Evolutionary conservation across 306 rosid species (phyloP), one percentile per base, ranked within the genome.

Genomic region (Sophora flavescens): DNA sequence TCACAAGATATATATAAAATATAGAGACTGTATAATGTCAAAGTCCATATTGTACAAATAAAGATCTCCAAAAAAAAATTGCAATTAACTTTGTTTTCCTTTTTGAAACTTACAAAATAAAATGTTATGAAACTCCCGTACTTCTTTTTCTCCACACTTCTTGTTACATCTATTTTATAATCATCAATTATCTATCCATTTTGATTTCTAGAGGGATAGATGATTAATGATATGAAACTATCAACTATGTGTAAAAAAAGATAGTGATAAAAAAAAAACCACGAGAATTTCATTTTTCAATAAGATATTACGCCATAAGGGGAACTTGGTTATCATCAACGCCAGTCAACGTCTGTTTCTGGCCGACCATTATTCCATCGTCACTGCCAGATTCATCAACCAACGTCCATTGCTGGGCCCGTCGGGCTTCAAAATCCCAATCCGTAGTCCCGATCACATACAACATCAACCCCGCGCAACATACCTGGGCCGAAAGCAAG

Each of bases 381-480:
- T 66, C 87, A 10, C 22, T 64, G 1, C 50, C 22, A 9, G 15
- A 42, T 8, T 15, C 53, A n/a, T 36, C 16, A 13, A 14, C 52
- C 6, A 13, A 12, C 15, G 91, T 82, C 45, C 90, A 83, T 66
- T 81, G 16, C 81, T 72, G 88, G 33, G 98, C 92, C 78, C 90
- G 78, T 6, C 70, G 11, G 2, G 96, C 93, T 71, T 95, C 89
- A 3, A 75, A 75, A 17, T 92, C 89, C 98, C 98, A 95, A 65
- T 92, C 89, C 0, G 96, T 95, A 80, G 92, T 89, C 86, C 95
- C 93, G 3, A 95, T 80, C 57, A 74, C 89, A 67, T 86, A 89
- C 81, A 95, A 54, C 98, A 95, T 90, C 0, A 92, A 78, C 51
- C 96, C 96, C 4, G 97, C 98, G 6, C 98, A 95, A 72, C 90